Conservation (phyloP, 371 early-diverging fungal genomes). For the Mortierella sp. region DNA sequence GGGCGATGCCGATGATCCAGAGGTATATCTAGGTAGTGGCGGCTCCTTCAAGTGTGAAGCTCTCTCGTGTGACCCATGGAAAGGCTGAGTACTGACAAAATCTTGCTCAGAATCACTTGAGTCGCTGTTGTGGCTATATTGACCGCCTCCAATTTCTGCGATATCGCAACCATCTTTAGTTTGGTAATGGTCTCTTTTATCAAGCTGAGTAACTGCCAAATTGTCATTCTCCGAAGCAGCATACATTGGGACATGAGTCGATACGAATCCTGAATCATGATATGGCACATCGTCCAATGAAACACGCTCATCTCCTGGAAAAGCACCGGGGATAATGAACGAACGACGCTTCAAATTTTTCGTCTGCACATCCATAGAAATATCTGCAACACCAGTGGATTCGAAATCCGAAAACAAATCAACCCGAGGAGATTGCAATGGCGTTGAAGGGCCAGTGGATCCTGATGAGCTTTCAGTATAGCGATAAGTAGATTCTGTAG, state of each 20-base stretch:
- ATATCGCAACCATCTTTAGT: background rate
- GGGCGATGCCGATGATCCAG: conserved; percentile 6
- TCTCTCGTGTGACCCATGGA: conserved; percentile 28
- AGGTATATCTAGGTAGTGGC: conserved; percentile 28
- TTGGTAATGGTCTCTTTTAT: background rate
- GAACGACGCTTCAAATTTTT: conserved; percentile 40
- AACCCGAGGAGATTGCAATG: conserved; percentile 8
- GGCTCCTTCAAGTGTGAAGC: conserved; percentile 16
- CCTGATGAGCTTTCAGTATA: conserved; percentile 2
- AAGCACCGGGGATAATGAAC: conserved; percentile 40
- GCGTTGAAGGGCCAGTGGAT: conserved; percentile 19
- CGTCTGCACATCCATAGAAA: conserved; percentile 12
- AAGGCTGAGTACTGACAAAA: conserved; percentile 16
- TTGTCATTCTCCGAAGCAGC: conserved; percentile 37
- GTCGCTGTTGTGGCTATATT: background rate
- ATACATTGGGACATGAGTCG: conserved; percentile 39
- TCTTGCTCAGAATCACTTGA: conserved; percentile 23
- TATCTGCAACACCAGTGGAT: conserved; percentile 8
- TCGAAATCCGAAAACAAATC: conserved; percentile 47
- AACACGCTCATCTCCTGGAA: conserved; percentile 32
- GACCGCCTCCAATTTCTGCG: background rate
- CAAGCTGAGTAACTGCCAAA: conserved; percentile 14
- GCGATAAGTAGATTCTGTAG: background rate
- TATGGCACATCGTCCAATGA: conserved; percentile 13
- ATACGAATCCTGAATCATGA: conserved; percentile 9